Conservation (phyloP, 2,329 filamentous ascomycete genomes). For the Exophiala sp. region DNA sequence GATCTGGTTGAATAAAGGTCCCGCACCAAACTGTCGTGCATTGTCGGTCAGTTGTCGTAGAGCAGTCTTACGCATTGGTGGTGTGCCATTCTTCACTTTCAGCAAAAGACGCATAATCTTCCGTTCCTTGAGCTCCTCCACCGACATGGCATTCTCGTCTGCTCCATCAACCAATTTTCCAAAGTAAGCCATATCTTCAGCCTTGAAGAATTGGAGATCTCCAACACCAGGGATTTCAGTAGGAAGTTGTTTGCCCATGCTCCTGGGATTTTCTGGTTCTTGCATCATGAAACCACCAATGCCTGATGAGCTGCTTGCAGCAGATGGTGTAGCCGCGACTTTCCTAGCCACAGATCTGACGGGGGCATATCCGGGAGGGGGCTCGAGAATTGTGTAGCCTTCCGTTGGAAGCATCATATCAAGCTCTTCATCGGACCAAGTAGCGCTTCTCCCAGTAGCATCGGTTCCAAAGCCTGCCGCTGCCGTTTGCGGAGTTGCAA, state of each 20-base stretch:
- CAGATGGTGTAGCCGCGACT: slow-evolving; percentile 67
- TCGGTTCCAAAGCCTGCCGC: slow-evolving; percentile 72
- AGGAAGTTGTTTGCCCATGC: slow-evolving; percentile 84
- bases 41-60: slow-evolving; percentile 97
- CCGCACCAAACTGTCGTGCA: slow-evolving; percentile 90
- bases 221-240: slow-evolving; percentile 95
- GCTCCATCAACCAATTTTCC: slow-evolving; percentile 93
- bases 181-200: slow-evolving; percentile 98
- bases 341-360: slow-evolving; percentile 73
- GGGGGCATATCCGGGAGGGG: slow-evolving; percentile 87
- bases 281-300: slow-evolving; percentile 93
- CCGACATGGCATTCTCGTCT: slow-evolving; percentile 84
- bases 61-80: slow-evolving; percentile 97
- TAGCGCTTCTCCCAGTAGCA: slow-evolving; percentile 71
- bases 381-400: slow-evolving; percentile 87
- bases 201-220: slow-evolving; percentile 96
- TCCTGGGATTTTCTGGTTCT: slow-evolving; percentile 78
- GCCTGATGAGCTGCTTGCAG: slow-evolving; percentile 56
- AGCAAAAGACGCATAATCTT: slow-evolving; percentile 97
- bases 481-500: slow-evolving; percentile 63
- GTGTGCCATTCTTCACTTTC: slow-evolving; percentile 99
- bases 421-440: slow-evolving; percentile 79
- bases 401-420: slow-evolving; percentile 86
- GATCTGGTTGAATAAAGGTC: slow-evolving; percentile 94
- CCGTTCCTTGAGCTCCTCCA: slow-evolving; percentile 93